Conservation (phyloP, 345 rosid species). For the Linum lewisii region DNA sequence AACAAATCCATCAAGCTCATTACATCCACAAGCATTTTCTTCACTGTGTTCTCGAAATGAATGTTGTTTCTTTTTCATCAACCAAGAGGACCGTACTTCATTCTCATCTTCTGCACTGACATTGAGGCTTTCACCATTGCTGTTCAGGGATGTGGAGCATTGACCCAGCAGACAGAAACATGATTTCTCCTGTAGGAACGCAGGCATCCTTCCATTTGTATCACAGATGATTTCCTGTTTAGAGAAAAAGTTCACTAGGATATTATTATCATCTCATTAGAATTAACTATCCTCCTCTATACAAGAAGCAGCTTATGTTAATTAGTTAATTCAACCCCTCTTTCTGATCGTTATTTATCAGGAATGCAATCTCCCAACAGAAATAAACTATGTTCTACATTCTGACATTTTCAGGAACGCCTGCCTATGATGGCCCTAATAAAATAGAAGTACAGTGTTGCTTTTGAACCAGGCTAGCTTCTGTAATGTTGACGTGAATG, state of each 20-base stretch:
- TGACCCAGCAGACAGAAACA: slow-evolving; percentile 53
- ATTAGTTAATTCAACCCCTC: no score
- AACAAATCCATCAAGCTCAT: slow-evolving; percentile 23
- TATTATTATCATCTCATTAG: background rate
- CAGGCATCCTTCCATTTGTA: slow-evolving; percentile 48
- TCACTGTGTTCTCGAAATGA: slow-evolving; percentile 3
- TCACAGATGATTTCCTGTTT: slow-evolving; percentile 42
- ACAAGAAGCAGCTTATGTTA: no score
- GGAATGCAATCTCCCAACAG: no score
- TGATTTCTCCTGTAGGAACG: slow-evolving; percentile 44
- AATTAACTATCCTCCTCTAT: background rate
- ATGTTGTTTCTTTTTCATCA: slow-evolving; percentile 1
- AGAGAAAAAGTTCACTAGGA: slow-evolving; percentile 9
- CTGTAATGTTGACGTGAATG: background rate
- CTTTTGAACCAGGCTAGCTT: background rate
- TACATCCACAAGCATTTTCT: slow-evolving; percentile 29
- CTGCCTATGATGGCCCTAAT: no score
- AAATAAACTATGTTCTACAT: no score
- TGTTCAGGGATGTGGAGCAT: slow-evolving; percentile 19
- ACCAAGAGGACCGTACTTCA: slow-evolving; percentile 11
- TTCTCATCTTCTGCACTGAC: slow-evolving; percentile 18
- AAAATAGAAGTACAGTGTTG: background rate
- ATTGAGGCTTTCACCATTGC: slow-evolving; percentile 18
- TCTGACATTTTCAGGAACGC: no score
- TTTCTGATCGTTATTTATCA: no score